A percentile compares a stretch with the other conserved stretches of the same genome.
phyloP scores from a whole-genome alignment of 257 asterid genomes.

The Capsicum baccatum region DNA sequence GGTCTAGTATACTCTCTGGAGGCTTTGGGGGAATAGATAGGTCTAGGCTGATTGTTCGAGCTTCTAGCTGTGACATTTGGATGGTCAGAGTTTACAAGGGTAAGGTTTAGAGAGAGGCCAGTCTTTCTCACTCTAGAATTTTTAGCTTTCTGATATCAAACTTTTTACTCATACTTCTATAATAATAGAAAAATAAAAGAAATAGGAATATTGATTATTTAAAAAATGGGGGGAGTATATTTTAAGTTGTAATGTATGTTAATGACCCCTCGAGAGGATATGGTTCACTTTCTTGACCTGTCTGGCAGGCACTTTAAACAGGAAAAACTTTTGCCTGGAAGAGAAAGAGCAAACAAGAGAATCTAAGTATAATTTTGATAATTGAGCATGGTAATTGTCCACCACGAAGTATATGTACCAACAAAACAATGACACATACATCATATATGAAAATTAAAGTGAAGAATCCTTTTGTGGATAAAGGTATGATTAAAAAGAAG shows the following conservation, averaged over 20 bases:
- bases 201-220: too few relatives aligned
- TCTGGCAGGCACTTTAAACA: neutral
- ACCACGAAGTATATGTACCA: neutral
- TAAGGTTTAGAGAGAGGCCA: too few relatives aligned
- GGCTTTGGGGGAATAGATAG: too few relatives aligned
- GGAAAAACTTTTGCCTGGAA: neutral
- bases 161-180: too few relatives aligned
- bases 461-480: constrained; percentile 24
- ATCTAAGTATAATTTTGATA: neutral
- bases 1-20: too few relatives aligned
- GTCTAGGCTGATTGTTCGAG: too few relatives aligned
- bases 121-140: too few relatives aligned
- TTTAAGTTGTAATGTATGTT: neutral
- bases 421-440: neutral
- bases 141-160: too few relatives aligned
- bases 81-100: too few relatives aligned
- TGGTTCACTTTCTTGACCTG: neutral
- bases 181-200: too few relatives aligned
- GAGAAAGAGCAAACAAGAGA: neutral
- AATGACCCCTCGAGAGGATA: neutral
- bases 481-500: constrained; percentile 23
- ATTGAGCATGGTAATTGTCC: constrained; percentile 7
- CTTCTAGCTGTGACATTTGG: too few relatives aligned
- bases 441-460: neutral
- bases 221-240: neutral